Evolutionary conservation across 768 basidiomycete species (phyloP).

Genomic region (Lentinula sp.): DNA sequence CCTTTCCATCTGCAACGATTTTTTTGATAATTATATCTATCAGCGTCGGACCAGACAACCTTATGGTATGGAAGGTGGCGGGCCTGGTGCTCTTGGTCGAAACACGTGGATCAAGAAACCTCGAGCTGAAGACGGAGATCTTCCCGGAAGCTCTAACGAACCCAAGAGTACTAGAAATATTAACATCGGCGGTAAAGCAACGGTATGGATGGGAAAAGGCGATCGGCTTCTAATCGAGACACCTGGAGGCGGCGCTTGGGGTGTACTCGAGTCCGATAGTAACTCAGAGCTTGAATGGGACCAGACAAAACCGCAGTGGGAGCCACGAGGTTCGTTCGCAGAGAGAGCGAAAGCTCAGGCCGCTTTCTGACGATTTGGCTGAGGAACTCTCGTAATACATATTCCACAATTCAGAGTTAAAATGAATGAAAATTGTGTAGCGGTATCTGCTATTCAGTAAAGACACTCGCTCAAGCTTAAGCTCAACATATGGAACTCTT

Average conservation of each 20-base stretch:
- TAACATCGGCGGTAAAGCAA: slow-evolving; percentile 88
- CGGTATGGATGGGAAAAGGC: slow-evolving; percentile 83
- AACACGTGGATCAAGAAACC: slow-evolving; percentile 86
- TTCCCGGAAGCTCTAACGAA: slow-evolving; percentile 29
- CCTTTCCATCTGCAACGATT: background rate
- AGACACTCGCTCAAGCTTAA: no score
- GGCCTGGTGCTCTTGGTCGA: slow-evolving; percentile 59
- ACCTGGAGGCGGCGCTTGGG: slow-evolving; percentile 91
- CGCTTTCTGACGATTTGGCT: slow-evolving; percentile 33
- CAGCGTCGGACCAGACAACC: slow-evolving; percentile 82
- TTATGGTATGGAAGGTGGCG: slow-evolving; percentile 82
- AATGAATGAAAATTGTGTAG: no score
- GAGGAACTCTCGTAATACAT: no score
- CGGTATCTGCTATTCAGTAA: no score
- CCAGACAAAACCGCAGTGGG: slow-evolving; percentile 45
- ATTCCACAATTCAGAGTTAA: no score
- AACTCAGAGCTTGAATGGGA: slow-evolving; percentile 14
- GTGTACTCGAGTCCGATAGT: slow-evolving; percentile 27
- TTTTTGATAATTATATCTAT: background rate
- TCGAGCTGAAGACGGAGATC: slow-evolving; percentile 63
- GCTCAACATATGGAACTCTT: no score
- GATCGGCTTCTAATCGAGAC: slow-evolving; percentile 80
- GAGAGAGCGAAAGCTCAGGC: slow-evolving; percentile 61
- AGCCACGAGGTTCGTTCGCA: slow-evolving; percentile 65
- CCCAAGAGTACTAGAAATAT: slow-evolving; percentile 44